These are phyloP conservation scores for Coprinopsis cinerea DNA, from an alignment of 768 basidiomycete genomes.

Conservation along the genomic window DNA sequence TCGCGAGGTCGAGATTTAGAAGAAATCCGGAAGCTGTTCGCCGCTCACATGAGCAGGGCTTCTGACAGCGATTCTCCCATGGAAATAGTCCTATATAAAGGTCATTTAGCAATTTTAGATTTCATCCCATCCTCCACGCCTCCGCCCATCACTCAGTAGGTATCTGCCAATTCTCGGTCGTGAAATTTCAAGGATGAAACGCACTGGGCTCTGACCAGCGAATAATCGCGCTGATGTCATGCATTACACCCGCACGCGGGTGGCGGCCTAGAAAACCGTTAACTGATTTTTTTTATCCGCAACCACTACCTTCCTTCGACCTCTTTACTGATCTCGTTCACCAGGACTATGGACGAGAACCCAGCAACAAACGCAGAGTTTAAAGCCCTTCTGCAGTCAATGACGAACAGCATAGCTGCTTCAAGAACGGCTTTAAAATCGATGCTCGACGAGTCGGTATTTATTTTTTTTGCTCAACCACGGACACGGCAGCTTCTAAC, in stretches of 20 bases:
- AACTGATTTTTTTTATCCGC: slow-evolving; percentile 33
- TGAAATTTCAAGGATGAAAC: slow-evolving; percentile 37
- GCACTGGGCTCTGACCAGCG: slow-evolving; percentile 55
- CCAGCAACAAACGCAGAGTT: slow-evolving; percentile 19
- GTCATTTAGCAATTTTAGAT: too few relatives aligned
- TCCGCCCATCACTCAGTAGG: not conserved
- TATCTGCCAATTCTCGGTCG: slow-evolving; percentile 10
- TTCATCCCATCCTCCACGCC: not conserved
- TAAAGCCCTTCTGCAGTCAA: slow-evolving; percentile 39
- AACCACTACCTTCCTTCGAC: slow-evolving; percentile 7
- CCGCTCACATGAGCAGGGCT: too few relatives aligned
- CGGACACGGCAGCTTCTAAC: slow-evolving; percentile 12
- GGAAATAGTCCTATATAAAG: too few relatives aligned
- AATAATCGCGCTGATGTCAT: slow-evolving; percentile 34
- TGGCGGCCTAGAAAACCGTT: slow-evolving; percentile 54
- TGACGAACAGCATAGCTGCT: slow-evolving; percentile 58
- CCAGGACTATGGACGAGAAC: slow-evolving; percentile 18
- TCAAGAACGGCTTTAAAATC: slow-evolving; percentile 50
- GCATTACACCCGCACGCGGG: slow-evolving; percentile 41
- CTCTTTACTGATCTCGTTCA: slow-evolving; percentile 7
- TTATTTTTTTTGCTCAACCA: slow-evolving; percentile 5
- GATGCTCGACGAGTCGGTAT: slow-evolving; percentile 48
- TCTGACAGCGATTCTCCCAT: too few relatives aligned
- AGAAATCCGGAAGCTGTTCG: too few relatives aligned
- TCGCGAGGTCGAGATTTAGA: too few relatives aligned